Evolutionary conservation across 2,329 filamentous ascomycete genomes (phyloP), one percentile per base, ranked within the genome.

Genomic region (Xylariaceae sp.): DNA sequence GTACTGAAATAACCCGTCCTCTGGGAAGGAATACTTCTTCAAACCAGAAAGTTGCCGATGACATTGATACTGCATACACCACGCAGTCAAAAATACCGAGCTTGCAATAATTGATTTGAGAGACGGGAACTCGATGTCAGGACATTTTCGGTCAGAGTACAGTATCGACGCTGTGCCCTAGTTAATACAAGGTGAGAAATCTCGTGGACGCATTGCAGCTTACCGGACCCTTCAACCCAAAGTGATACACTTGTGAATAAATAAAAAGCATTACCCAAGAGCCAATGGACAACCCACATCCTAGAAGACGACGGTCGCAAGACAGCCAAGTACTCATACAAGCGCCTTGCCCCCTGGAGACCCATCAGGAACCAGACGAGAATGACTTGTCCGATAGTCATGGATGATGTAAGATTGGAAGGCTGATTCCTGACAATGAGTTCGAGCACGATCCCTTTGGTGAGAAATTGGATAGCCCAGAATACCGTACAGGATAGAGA

Each of bases 201-300:
- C 11, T 23, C 4, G 2, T n/a, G 31, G 45, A 33, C 8, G 24
- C n/a, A 41, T 45, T 21, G 40, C 28, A 26, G 74, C 82, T 69
- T 79, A 92, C 91, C 76, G 47, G 86, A 85, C 49, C 88, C 90
- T 73, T 98, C 92, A 57, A 96, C 82, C 93, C 93, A 97, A 29
- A 96, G 78, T 4, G 90, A 84, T 43, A 96, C 70, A 51, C 87
- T 87, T 67, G 91, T 89, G 56, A 79, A 79, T 5, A 87, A 69
- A 74, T 99, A 99, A 74, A 91, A 98, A 8, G 77, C 75, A 46
- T 95, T 74, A 0, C 92, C 95, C 36, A 97, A 73, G 14, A 88
- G 62, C 88, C 92, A 98, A 71, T 96, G 90, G 14, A 87, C 84
- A 61, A 93, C 75, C 86, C 88, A 92, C 94, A 99, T 99, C 53